Evolutionary conservation across 1,284 basidiomycete species (phyloP).

Genomic region (Inonotus hispidus): DNA sequence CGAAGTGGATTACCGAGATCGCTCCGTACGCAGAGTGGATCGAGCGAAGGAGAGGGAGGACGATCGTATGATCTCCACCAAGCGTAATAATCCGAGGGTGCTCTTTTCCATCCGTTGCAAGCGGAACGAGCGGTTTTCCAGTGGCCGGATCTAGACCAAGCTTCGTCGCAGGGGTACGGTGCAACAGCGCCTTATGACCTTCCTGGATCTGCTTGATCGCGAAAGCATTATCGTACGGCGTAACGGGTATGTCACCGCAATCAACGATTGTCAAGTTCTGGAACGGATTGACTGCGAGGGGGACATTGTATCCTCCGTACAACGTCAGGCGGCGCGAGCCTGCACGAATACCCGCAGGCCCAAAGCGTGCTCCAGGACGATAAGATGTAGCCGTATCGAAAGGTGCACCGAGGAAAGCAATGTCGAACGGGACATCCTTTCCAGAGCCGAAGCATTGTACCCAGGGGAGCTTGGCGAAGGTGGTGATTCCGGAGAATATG

Average conservation of each 20-base stretch:
- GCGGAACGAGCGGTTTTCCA: slow-evolving; percentile 46
- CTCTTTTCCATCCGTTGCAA: slow-evolving; percentile 55
- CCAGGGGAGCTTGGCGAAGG: slow-evolving; percentile 72
- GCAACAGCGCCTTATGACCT: slow-evolving; percentile 57
- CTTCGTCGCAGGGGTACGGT: slow-evolving; percentile 52
- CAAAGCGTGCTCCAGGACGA: slow-evolving; percentile 74
- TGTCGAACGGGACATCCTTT: slow-evolving; percentile 53
- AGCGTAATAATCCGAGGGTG: slow-evolving; percentile 69
- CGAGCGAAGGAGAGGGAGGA: slow-evolving; percentile 57
- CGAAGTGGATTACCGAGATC: slow-evolving; percentile 76
- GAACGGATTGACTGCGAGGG: slow-evolving; percentile 66
- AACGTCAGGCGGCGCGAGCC: slow-evolving; percentile 68
- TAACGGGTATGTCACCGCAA: slow-evolving; percentile 59
- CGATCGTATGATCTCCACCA: slow-evolving; percentile 77
- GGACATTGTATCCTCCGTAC: slow-evolving; percentile 73
- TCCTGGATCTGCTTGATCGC: slow-evolving; percentile 73
- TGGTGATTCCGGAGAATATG: slow-evolving; percentile 69
- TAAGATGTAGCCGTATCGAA: slow-evolving; percentile 77
- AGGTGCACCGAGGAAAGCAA: slow-evolving; percentile 75
- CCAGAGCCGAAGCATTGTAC: slow-evolving; percentile 64
- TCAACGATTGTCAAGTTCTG: slow-evolving; percentile 62
- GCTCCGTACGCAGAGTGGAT: slow-evolving; percentile 64
- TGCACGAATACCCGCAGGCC: slow-evolving; percentile 70
- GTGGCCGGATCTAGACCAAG: slow-evolving; percentile 56
- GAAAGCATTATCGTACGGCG: slow-evolving; percentile 61